phyloP scores from a whole-genome alignment of 371 early-diverging fungal genomes.

The Batkoa obscura region DNA sequence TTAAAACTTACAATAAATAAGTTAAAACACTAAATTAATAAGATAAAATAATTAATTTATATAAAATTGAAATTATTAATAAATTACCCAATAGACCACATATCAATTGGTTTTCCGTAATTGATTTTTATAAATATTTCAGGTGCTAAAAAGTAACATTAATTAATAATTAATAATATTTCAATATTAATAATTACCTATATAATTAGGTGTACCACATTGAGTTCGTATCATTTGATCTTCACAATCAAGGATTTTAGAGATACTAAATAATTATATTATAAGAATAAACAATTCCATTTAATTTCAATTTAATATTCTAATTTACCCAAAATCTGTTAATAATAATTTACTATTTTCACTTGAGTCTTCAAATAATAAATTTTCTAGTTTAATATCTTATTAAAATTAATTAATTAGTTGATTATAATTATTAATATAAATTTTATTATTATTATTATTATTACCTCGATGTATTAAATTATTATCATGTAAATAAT shows the following conservation, averaged over 20 bases:
- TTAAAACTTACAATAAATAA: constrained; percentile 31
- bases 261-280: constrained; percentile 19
- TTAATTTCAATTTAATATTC: not conserved
- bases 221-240: constrained; percentile 27
- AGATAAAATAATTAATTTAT: not conserved
- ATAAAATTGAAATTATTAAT: too few relatives aligned
- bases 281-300: not conserved
- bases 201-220: constrained; percentile 38
- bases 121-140: constrained; percentile 55
- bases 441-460: not conserved
- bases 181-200: not conserved
- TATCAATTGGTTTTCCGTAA: constrained; percentile 60
- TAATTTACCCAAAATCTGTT: constrained; percentile 33
- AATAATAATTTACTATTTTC: constrained; percentile 36
- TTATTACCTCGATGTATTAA: constrained; percentile 45
- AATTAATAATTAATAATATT: not conserved
- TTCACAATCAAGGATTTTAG: constrained; percentile 25
- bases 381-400: constrained; percentile 72
- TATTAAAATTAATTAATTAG: constrained; percentile 4
- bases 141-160: constrained; percentile 28
- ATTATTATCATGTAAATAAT: constrained; percentile 51
- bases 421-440: constrained; percentile 4
- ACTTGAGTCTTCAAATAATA: constrained; percentile 36
- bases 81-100: constrained; percentile 47
- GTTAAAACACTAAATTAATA: constrained; percentile 28